A percentile compares a stretch with the other conserved stretches of the same genome.
phyloP scores from a whole-genome alignment of 352 stramenopile genomes.

The Phytopythium aichiense region DNA sequence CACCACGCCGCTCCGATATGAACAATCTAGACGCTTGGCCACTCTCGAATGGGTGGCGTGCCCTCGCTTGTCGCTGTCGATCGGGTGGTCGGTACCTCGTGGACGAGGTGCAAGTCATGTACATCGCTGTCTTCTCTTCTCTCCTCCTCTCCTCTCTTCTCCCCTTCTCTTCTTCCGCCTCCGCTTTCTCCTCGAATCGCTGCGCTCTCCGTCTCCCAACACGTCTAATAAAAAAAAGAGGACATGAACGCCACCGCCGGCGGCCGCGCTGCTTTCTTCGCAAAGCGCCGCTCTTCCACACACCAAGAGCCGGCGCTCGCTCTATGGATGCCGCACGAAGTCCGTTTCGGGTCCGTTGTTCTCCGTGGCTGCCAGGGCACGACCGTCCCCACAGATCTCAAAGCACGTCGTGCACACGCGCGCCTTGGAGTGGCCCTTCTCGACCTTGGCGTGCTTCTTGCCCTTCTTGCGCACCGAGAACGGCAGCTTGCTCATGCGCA shows the following conservation, averaged over 20 bases:
- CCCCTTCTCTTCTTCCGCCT: neutral
- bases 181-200: neutral
- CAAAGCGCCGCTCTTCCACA: neutral
- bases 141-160: neutral
- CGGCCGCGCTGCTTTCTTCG: neutral
- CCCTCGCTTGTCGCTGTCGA: neutral
- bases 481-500: conserved; percentile 45
- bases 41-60: neutral
- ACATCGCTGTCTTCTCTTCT: neutral
- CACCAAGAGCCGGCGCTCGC: neutral
- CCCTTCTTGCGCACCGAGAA: conserved; percentile 34
- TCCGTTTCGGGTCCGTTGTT: conserved; percentile 6
- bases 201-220: neutral
- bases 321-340: conserved; percentile 1
- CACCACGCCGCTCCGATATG: neutral
- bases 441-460: conserved; percentile 50
- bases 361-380: conserved; percentile 5
- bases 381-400: conserved; percentile 38
- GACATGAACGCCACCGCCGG: neutral
- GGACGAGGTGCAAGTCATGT: conserved; percentile 4
- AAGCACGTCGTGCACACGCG: conserved; percentile 77
- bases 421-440: conserved; percentile 42
- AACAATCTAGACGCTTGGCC: neutral
- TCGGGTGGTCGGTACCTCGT: conserved; percentile 3
- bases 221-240: conserved; percentile 7